These are phyloP conservation scores for Staphylotrichum longicolle DNA, from an alignment of 495 filamentous ascomycete species.

Conservation along the genomic window DNA sequence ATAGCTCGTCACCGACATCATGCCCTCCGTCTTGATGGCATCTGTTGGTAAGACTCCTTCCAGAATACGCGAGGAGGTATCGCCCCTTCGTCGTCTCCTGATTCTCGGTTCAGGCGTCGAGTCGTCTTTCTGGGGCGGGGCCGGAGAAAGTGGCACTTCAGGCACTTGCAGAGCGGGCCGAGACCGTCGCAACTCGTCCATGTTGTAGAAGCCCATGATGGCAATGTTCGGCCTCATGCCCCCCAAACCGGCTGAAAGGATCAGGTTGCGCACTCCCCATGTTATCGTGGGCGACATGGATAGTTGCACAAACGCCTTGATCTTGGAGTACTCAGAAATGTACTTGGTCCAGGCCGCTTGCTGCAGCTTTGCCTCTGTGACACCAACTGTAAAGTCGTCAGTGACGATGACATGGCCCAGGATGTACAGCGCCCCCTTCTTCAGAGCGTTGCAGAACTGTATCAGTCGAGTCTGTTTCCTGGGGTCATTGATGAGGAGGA, in stretches of 20 bases:
- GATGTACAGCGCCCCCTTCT: constrained; percentile 83
- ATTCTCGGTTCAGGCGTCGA: constrained; percentile 24
- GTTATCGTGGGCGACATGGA: constrained; percentile 76
- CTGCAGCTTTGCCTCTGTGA: constrained; percentile 77
- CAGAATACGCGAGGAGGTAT: constrained; percentile 47
- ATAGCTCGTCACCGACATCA: constrained; percentile 66
- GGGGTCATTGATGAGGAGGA: constrained; percentile 80
- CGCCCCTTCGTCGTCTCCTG: constrained; percentile 38
- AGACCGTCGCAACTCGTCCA: constrained; percentile 65
- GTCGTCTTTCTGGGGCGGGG: constrained; percentile 22
- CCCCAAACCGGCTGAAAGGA: constrained; percentile 78
- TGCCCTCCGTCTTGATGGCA: constrained; percentile 56
- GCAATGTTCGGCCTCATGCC: constrained; percentile 91
- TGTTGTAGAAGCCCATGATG: constrained; percentile 68
- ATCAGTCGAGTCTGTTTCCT: constrained; percentile 75
- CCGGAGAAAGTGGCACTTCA: constrained; percentile 31
- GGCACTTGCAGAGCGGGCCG: constrained; percentile 37
- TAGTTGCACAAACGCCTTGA: constrained; percentile 88
- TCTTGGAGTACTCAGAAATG: constrained; percentile 75
- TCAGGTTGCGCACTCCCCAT: constrained; percentile 82
- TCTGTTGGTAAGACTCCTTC: constrained; percentile 59
- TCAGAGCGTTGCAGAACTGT: constrained; percentile 87
- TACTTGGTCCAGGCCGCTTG: constrained; percentile 81
- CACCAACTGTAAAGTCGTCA: constrained; percentile 71
- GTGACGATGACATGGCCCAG: constrained; percentile 85